phyloP scores from a whole-genome alignment of 2,329 filamentous ascomycete species.

The Sporothrix curviconia region DNA sequence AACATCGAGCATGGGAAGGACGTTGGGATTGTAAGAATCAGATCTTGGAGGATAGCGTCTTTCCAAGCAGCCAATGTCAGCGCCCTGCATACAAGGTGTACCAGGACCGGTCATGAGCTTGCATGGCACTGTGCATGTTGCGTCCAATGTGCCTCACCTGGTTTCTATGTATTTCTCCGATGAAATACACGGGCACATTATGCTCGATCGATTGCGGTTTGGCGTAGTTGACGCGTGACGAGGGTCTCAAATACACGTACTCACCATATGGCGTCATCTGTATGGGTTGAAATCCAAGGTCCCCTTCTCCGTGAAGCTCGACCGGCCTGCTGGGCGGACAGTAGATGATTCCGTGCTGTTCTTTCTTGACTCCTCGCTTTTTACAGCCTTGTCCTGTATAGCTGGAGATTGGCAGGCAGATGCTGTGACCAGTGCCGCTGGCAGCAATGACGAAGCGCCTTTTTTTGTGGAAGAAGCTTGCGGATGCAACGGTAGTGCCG shows the following conservation, averaged over 20 bases:
- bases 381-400: conserved; percentile 47
- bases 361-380: conserved; percentile 46
- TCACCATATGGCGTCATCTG: conserved; percentile 36
- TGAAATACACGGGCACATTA: conserved; percentile 51
- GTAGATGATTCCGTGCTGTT: conserved; percentile 49
- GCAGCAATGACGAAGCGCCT: conserved; percentile 47
- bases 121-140: background rate
- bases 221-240: conserved; percentile 53
- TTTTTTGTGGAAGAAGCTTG: conserved; percentile 16
- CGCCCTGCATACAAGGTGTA: too few species aligned
- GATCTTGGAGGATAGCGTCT: too few species aligned
- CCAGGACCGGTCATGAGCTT: background rate
- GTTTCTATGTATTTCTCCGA: conserved; percentile 31
- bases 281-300: conserved; percentile 45
- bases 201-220: conserved; percentile 52
- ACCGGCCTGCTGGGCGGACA: conserved; percentile 27
- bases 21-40: too few species aligned
- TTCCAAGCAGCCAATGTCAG: too few species aligned
- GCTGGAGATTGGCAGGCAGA: conserved; percentile 53
- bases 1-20: background rate
- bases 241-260: conserved; percentile 39
- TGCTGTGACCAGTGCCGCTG: conserved; percentile 46
- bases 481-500: conserved; percentile 18
- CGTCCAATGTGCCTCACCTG: background rate
- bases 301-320: conserved; percentile 33